Evolutionary conservation across 2,329 filamentous ascomycete genomes (phyloP).

Genomic region (Pseudogymnoascus sp.): DNA sequence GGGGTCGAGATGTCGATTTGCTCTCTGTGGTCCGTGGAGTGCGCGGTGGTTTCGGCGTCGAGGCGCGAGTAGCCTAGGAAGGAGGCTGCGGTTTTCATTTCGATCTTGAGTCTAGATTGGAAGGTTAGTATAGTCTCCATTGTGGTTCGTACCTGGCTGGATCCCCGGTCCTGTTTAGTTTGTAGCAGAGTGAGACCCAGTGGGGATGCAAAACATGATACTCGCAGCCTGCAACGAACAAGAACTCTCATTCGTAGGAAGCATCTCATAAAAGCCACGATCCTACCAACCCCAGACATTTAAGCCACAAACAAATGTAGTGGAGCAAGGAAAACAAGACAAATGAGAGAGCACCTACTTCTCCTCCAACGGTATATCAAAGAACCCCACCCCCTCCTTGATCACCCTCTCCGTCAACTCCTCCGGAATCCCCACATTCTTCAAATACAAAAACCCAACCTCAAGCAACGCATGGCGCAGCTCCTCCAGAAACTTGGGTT

Average conservation of each 20-base stretch:
- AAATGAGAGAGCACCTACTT: constrained; percentile 45
- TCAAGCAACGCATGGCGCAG: constrained; percentile 71
- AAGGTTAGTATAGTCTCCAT: background rate
- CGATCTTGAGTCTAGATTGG: constrained; percentile 48
- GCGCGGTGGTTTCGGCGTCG: constrained; percentile 64
- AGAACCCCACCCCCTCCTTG: constrained; percentile 62
- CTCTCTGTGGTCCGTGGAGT: constrained; percentile 70
- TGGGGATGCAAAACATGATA: background rate
- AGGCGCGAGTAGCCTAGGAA: constrained; percentile 64
- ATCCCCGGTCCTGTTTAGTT: too few species aligned
- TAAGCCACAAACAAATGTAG: background rate
- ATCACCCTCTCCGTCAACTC: constrained; percentile 59
- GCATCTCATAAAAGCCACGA: background rate
- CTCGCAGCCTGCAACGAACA: background rate
- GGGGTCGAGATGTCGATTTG: constrained; percentile 82
- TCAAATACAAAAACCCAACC: constrained; percentile 82
- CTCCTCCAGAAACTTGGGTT: constrained; percentile 62
- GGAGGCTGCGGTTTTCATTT: constrained; percentile 66
- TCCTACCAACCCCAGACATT: background rate
- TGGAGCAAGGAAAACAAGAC: background rate
- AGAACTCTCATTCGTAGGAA: background rate
- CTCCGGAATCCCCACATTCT: constrained; percentile 66
- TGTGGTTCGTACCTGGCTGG: background rate
- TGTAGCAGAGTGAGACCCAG: background rate
- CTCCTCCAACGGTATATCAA: constrained; percentile 66